Percentiles rank a stretch among this genome's conserved stretches.
phyloP scores from a whole-genome alignment of 805 yeast species.

The Maudiozyma serrabonitensis region DNA sequence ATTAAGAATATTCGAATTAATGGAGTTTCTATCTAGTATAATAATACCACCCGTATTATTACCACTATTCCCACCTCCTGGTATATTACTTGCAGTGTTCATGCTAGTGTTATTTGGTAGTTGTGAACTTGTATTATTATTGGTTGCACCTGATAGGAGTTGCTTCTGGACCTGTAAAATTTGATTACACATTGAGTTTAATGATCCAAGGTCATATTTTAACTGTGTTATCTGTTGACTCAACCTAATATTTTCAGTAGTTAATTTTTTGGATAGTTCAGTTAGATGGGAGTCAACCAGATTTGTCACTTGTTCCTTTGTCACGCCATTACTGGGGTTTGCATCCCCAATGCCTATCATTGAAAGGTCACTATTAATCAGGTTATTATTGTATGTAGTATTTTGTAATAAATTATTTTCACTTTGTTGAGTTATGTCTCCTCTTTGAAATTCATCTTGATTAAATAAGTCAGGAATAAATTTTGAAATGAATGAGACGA shows the following conservation, averaged over 20 bases:
- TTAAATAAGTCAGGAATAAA: constrained; percentile 24
- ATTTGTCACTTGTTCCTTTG: constrained; percentile 1
- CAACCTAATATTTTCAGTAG: constrained; percentile 24
- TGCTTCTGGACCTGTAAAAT: constrained; percentile 21
- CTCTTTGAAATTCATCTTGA: constrained; percentile 14
- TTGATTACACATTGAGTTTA: constrained; percentile 21
- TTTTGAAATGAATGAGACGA: constrained; percentile 20
- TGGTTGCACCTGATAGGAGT: constrained; percentile 5
- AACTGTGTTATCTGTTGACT: constrained; percentile 24
- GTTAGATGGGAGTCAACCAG: constrained; percentile 14
- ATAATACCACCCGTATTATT: constrained; percentile 9
- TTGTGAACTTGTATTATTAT: neutral
- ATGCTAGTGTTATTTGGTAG: neutral
- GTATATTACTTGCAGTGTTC: neutral
- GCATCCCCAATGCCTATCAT: neutral
- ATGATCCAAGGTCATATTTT: constrained; percentile 20
- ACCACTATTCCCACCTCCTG: neutral
- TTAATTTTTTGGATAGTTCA: constrained; percentile 21
- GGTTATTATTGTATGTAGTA: neutral
- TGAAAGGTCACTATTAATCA: neutral
- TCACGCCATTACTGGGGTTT: neutral
- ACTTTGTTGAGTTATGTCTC: neutral
- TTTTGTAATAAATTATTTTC: neutral
- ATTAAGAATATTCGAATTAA: constrained; percentile 14
- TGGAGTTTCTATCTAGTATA: constrained; percentile 17